Base-by-base conservation (phyloP, 116 monocot genomes). In the Posidonia oceanica region DNA sequence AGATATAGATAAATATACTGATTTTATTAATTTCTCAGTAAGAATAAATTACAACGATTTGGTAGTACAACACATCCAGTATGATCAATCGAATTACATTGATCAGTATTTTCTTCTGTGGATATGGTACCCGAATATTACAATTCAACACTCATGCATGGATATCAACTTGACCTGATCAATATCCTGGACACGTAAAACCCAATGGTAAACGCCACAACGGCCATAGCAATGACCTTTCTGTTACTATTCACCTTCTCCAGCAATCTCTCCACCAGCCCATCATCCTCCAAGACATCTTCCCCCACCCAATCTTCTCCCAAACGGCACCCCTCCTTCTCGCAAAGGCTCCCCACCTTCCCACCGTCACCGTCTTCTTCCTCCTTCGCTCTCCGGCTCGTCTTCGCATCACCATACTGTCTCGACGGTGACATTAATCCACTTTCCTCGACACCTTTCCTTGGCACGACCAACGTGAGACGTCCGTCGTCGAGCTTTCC, bases 401-500 rank as follows among this genome's bases (percentile, higher is more conserved):
- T 39, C 36, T 13, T 11, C 11, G 14, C 44, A 14, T 7, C 36
- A 36, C 29, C 62, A 3, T 48, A 41, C 14, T 14, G 13, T 17
- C 36, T 6, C 10, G 21, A 38, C 21, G 39, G 41, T 29, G 17
- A 18, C n/a, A n/a, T 4, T 14, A 21, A 3, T 23, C 51, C 69
- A 52, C 70, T 44, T 16, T 66, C 40, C 14, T 18, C 17, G 7
- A 14, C 67, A 14, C 54, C 1, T 39, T 63, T 71, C 77, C 70
- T 84, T 44, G 89, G 89, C n/a, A 93, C 74, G 56, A 41, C 40
- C 67, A 93, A 22, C 6, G 54, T 70, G 52, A 93, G 84, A 23
- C 38, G 21, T 0, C 65, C 82, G 17, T 79, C 63, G n/a, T 86
- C 82, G 51, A 84, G 77, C 58, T 56, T 79, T 42, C 82, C 93